Base-by-base conservation (phyloP, 2,329 filamentous ascomycete species). In the Xylariales sp. region DNA sequence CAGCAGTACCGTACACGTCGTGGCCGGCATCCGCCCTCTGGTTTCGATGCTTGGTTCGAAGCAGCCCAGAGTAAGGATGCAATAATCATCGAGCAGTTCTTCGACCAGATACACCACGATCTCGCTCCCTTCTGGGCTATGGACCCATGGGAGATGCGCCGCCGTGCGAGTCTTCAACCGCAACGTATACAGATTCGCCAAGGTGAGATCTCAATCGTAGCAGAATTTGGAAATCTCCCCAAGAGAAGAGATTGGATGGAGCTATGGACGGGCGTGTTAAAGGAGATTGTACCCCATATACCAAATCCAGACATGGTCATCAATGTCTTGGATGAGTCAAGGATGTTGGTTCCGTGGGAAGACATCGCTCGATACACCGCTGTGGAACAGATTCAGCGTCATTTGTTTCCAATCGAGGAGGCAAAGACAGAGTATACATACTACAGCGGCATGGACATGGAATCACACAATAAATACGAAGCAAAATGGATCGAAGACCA, bases 221-320 rank as follows among this genome's bases (percentile, higher is more conserved):
- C 63, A 6, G 44, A 33, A 5, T 55, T 54, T 7, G 54, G 57
- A 10, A 51, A 68, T 29, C 52, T 56, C 23, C 53, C 57, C 11
- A 57, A 56, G 24, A 60, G 57, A n/a, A 64, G 67, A 17, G 56
- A 60, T 2, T 71, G 67, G 64, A 52, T 72, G 24, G 51, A 69
- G 49, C 56, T 66, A 16, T 75, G 71, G 71, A 63, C 64, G 3
- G 54, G 62, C 3, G 61, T 78, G 11, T 67, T 81, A n/a, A 47
- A 56, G 3, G 70, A 72, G 38, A 74, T 79, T 17, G 14, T 79
- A 18, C 53, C 66, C 12, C 61, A 69, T 34, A 54, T 84, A 16
- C 80, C 79, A 5, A 78, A 84, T 44, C 73, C 84, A 54, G 78
- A 83, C 52, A 81, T 83, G 63, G 73, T 78, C 10, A 76, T 83